Conservation (phyloP, 768 basidiomycete genomes). For the Cyathus striatus region DNA sequence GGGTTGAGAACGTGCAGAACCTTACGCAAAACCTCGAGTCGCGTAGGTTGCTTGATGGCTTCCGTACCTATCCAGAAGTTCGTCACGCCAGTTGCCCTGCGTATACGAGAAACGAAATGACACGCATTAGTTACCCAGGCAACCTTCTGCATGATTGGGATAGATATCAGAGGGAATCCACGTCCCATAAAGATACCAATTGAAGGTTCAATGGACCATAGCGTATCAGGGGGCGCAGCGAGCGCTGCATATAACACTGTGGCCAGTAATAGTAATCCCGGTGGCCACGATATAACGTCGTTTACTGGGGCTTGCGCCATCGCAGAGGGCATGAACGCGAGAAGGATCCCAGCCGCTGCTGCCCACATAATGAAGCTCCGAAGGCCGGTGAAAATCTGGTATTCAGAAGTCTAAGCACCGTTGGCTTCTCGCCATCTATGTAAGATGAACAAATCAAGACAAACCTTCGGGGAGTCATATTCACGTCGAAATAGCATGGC, state of each 20-base stretch:
- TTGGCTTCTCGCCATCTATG: constrained; percentile 57
- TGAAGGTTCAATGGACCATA: constrained; percentile 21
- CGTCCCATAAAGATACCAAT: constrained; percentile 15
- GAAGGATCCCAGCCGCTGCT: too few relatives aligned
- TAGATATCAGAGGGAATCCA: constrained; percentile 17
- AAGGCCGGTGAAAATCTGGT: too few relatives aligned
- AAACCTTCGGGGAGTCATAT: constrained; percentile 52
- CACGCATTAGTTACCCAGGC: constrained; percentile 16
- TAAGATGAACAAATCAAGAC: constrained; percentile 65
- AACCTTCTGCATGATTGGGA: constrained; percentile 16
- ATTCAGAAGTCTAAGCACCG: constrained; percentile 24
- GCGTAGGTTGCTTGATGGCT: constrained; percentile 9
- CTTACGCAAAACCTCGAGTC: too few relatives aligned
- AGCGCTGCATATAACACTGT: constrained; percentile 20
- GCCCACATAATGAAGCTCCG: too few relatives aligned
- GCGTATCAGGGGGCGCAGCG: constrained; percentile 13
- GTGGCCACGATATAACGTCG: constrained; percentile 21
- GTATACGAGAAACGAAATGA: constrained; percentile 20
- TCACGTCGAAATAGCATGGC: constrained; percentile 63
- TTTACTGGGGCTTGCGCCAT: constrained; percentile 22
- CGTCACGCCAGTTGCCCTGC: constrained; percentile 10
- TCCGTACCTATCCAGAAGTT: constrained; percentile 21
- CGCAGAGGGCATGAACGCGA: constrained; percentile 7
- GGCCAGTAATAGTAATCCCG: constrained; percentile 21
- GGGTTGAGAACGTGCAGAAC: too few relatives aligned